Evolutionary conservation across 257 asterid species (phyloP).

Genomic region (Solanum rostratum): DNA sequence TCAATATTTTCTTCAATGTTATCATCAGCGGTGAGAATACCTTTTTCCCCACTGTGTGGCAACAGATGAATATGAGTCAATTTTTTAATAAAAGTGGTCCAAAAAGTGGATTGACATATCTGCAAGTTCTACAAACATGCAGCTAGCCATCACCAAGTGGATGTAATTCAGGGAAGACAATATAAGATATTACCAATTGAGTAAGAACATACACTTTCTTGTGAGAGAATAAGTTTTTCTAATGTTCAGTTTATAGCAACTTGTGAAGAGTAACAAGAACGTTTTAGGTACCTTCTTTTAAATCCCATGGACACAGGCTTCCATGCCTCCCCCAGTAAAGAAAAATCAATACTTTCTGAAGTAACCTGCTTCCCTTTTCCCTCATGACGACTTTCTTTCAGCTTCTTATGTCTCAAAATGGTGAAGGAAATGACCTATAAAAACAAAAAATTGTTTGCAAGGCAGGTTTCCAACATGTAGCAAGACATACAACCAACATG

Average conservation of each 20-base stretch:
- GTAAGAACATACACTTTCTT: neutral
- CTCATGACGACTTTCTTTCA: slow-evolving; percentile 40
- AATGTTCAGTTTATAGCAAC: neutral
- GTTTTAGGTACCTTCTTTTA: slow-evolving; percentile 56
- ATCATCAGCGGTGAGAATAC: neutral
- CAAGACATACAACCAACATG: neutral
- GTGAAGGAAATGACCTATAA: slow-evolving; percentile 70
- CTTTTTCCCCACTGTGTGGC: neutral
- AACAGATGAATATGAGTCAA: neutral
- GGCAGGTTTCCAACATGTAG: neutral
- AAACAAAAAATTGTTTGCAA: neutral
- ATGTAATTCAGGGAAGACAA: neutral
- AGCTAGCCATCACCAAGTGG: neutral
- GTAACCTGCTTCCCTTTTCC: slow-evolving; percentile 18
- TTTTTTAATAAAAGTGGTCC: neutral
- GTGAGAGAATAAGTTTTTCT: neutral
- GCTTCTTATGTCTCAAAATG: slow-evolving; percentile 58
- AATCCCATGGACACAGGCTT: slow-evolving; percentile 85
- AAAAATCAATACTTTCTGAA: slow-evolving; percentile 10
- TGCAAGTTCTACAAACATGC: neutral
- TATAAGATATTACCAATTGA: neutral
- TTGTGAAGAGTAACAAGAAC: neutral
- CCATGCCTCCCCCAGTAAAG: slow-evolving; percentile 80
- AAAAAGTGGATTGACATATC: neutral
- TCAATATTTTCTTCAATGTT: neutral